A percentile compares a stretch with the other conserved stretches of the same genome.
Conservation (phyloP, 1,284 basidiomycete genomes). For the Phylloboletellus chloephorus region DNA sequence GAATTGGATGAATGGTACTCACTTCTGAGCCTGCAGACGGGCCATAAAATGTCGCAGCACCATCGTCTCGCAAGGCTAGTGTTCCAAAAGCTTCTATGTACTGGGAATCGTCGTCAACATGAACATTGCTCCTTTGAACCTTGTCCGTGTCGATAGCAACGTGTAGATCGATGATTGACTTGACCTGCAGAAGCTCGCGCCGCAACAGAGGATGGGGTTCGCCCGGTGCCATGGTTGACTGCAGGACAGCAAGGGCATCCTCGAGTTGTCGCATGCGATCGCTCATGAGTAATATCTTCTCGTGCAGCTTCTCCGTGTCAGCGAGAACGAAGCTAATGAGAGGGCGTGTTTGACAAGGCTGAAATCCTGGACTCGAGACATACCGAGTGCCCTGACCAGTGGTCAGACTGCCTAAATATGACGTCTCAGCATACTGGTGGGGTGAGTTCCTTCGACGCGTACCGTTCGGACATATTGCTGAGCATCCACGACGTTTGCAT, state of each 20-base stretch:
- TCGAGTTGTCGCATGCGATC: constrained; percentile 73
- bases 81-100: constrained; percentile 61
- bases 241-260: constrained; percentile 60
- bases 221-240: constrained; percentile 40
- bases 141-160: constrained; percentile 42
- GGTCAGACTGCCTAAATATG: constrained; percentile 42
- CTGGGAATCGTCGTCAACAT: constrained; percentile 42
- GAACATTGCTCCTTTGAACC: constrained; percentile 15
- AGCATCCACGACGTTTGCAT: constrained; percentile 67
- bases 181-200: constrained; percentile 62
- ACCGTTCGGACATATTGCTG: constrained; percentile 72
- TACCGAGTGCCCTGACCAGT: constrained; percentile 74
- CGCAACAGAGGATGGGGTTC: constrained; percentile 59
- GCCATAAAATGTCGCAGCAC: constrained; percentile 60
- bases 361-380: constrained; percentile 1
- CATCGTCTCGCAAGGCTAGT: constrained; percentile 56
- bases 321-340: constrained; percentile 63
- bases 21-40: constrained; percentile 61
- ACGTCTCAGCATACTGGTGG: background rate
- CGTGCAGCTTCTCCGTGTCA: constrained; percentile 68
- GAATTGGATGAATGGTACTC: constrained; percentile 18
- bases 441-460: constrained; percentile 12
- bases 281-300: constrained; percentile 67
- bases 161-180: constrained; percentile 61
- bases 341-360: background rate